Base-by-base conservation (phyloP, 768 basidiomycete genomes). In the Hygrophorus russula region DNA sequence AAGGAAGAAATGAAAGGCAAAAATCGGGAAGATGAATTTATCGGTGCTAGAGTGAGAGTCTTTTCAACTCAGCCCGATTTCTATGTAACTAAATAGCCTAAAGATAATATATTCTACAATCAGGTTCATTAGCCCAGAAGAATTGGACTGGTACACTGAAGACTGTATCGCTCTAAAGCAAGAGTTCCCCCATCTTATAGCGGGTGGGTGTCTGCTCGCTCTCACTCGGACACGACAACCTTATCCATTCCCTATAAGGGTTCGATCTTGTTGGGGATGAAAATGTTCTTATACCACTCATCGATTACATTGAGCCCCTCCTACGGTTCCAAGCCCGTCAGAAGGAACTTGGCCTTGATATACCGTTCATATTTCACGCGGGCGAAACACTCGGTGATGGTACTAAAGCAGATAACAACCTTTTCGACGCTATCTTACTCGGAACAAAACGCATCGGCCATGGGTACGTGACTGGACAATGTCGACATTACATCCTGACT, bases 191-290 rank as follows among this genome's bases (percentile, higher is more conserved):
- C 70, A 83, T 49, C 59, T 84, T 28, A 80, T 88, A 36, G 73
- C 74, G 34, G 84, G 82, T 76, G 35, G 29, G 46, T 55, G n/a
- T 39, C 9, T n/a, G 36, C 27, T 4, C 19, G 34, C 33, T n/a
- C 13, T 44, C 13, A 8, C 28, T 10, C 15, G 5, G 20, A 11
- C 28, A n/a, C 6, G 36, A 38, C 49, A 24, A 32, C 27, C 11
- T 36, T 37, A 43, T 39, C 32, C 36, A 13, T 45, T 37, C 14
- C 8, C 18, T n/a, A 15, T 2, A 45, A 82, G 83, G 82, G 2
- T 89, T 87, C 51, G 85, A 88, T 61, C 69, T 88, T 14, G 84
- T 87, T n/a, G 84, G 84, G 3, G 68, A 80, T 37, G 84, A 88
- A 53, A 78, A 86, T 53, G 60, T 59, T 5, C 51, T 74, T 17